Evolutionary conservation across 2,329 filamentous ascomycete genomes (phyloP), one percentile per base, ranked within the genome.

Genomic region (Aspergillus viridinutans): DNA sequence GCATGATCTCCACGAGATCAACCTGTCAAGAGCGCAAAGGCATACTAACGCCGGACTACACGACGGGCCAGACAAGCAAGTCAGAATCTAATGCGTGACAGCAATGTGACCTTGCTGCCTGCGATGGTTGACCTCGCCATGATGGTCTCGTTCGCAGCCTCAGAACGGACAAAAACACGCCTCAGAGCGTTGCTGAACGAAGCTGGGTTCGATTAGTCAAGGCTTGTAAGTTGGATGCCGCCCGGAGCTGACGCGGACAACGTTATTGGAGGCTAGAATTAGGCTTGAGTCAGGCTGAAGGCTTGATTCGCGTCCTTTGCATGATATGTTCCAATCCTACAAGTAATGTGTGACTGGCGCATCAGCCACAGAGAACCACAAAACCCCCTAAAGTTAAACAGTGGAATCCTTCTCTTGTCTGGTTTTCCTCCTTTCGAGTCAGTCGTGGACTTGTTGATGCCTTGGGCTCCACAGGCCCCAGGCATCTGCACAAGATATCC

Each of bases 31-130:
- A 62, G 62, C 7, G 68, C 69, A 2, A 62, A 55, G 35, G 60
- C 59, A 28, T 71, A 70, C 42, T 69, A 65, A 55, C 57, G 63
- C 9, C 58, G 26, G 62, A 2, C 49, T 70, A 8, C 67, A 71
- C 52, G 64, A 71, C 50, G 69, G 64, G 59, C 63, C 67, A 1
- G 66, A 70, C 35, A 61, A 61, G 25, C 56, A 65, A 28, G 61
- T 59, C 10, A 73, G 20, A 61, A 61, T 7, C 57, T 67, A 20
- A 42, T 69, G n/a, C 64, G 65, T 3, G 60, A 62, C 4, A 51
- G 28, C 0, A 57, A 59, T 7, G 57, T 60, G 25, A 43, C 58
- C 1, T 32, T 51, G 28, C 21, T 58, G 10, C 32, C 58, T 2
- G 51, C 58, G 20, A 43, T 48, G 17, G 12, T 60, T 35, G 63